Conservation (phyloP, 768 basidiomycete species). For the Pulveroboletus sp. region DNA sequence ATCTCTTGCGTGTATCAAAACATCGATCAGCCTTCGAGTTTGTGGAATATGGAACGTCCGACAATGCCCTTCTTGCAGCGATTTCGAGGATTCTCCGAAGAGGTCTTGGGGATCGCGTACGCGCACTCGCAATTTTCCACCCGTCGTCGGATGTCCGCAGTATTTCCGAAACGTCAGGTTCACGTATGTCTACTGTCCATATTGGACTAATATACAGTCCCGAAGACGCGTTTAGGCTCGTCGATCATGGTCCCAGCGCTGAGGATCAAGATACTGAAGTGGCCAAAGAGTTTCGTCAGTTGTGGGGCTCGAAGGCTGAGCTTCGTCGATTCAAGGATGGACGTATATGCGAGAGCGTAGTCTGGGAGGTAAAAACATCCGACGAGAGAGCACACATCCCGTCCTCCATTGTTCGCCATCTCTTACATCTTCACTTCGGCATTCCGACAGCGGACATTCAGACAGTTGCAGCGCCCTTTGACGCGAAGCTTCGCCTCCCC, state of each 20-base stretch:
- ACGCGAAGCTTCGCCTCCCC: constrained; percentile 55
- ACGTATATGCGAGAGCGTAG: constrained; percentile 87
- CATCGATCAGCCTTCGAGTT: constrained; percentile 39
- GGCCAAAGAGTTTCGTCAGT: constrained; percentile 61
- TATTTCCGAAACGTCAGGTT: constrained; percentile 52
- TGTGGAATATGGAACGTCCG: constrained; percentile 56
- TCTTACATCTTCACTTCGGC: constrained; percentile 76
- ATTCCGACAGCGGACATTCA: constrained; percentile 48
- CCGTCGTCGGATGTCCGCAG: constrained; percentile 43
- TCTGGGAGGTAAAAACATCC: constrained; percentile 83
- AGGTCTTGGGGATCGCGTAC: constrained; percentile 72
- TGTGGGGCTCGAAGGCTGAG: constrained; percentile 94
- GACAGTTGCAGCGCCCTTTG: constrained; percentile 58
- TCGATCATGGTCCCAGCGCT: constrained; percentile 87
- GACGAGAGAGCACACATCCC: constrained; percentile 84
- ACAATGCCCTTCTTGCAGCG: constrained; percentile 51
- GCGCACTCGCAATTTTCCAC: constrained; percentile 59
- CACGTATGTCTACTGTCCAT: constrained; percentile 47
- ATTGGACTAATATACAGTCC: constrained; percentile 77
- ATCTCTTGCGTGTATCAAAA: constrained; percentile 37
- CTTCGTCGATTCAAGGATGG: constrained; percentile 95
- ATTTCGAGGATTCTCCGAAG: constrained; percentile 49
- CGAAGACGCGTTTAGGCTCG: constrained; percentile 71
- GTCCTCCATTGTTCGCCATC: constrained; percentile 63
- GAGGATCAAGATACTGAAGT: constrained; percentile 51